Evolutionary conservation across 768 basidiomycete species (phyloP).

Genomic region (Suillus placidus): DNA sequence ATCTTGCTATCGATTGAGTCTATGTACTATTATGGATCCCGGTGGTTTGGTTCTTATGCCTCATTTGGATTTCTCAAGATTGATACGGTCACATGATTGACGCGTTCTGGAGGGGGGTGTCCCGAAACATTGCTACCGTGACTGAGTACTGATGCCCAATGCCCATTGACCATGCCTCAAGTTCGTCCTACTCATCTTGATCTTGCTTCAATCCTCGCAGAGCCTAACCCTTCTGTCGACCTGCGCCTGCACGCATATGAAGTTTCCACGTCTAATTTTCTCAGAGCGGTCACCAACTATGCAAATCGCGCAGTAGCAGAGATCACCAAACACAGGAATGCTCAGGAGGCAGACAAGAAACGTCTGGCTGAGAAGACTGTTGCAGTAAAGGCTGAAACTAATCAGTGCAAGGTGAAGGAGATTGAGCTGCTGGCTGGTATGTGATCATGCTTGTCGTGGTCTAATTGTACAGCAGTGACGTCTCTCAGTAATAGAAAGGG

Average conservation of each 20-base stretch:
- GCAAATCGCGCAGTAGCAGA: slow-evolving; percentile 70
- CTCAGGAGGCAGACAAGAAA: slow-evolving; percentile 65
- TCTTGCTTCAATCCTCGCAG: slow-evolving; percentile 56
- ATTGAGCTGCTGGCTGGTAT: slow-evolving; percentile 78
- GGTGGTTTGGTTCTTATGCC: slow-evolving; percentile 2
- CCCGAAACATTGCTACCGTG: neutral
- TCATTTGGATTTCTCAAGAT: slow-evolving; percentile 11
- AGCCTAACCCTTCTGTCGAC: slow-evolving; percentile 63
- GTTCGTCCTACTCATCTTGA: slow-evolving; percentile 51
- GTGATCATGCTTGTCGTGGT: slow-evolving; percentile 24
- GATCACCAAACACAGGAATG: slow-evolving; percentile 66
- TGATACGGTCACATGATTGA: slow-evolving; percentile 26
- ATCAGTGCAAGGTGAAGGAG: slow-evolving; percentile 75
- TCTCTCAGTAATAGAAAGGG: slow-evolving; percentile 59
- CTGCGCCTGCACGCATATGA: slow-evolving; percentile 64
- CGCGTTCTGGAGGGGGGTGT: slow-evolving; percentile 12
- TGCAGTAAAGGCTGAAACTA: slow-evolving; percentile 68
- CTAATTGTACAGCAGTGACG: neutral
- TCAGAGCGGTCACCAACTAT: slow-evolving; percentile 72
- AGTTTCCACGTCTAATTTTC: slow-evolving; percentile 67
- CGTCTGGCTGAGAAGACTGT: slow-evolving; percentile 61
- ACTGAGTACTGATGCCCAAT: no score
- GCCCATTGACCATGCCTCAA: slow-evolving; percentile 5
- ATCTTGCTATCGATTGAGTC: neutral
- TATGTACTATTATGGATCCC: neutral